Conservation (phyloP, 176 grass and related monocot genomes). For the Triticum turgidum region DNA sequence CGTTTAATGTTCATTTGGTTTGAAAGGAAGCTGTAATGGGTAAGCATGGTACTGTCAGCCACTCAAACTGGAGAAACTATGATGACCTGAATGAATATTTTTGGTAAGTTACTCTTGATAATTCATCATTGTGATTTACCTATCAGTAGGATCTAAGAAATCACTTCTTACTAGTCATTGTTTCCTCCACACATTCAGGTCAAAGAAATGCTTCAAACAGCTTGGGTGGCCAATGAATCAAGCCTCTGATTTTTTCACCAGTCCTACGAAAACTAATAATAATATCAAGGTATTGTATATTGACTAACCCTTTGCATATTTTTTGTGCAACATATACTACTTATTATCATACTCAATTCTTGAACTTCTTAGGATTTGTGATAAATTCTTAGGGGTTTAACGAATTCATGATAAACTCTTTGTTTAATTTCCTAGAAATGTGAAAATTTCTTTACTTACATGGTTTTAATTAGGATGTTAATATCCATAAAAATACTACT, state of each 20-base stretch:
- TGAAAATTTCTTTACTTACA: background rate
- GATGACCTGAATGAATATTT: constrained; percentile 98
- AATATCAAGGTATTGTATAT: constrained; percentile 35
- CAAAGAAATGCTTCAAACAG: constrained; percentile 72
- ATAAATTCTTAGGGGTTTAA: background rate
- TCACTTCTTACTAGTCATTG: constrained; percentile 10
- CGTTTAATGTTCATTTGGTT: constrained; percentile 36
- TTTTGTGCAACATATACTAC: constrained; percentile 5
- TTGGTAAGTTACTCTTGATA: constrained; percentile 56
- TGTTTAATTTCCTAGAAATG: background rate
- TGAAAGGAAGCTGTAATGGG: constrained; percentile 70
- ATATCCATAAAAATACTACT: background rate
- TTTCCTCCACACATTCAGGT: constrained; percentile 60
- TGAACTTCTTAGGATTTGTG: background rate
- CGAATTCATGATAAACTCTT: background rate
- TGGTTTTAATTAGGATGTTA: background rate
- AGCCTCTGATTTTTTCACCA: constrained; percentile 50
- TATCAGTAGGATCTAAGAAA: background rate
- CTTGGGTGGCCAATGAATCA: constrained; percentile 60
- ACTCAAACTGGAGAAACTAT: constrained; percentile 98
- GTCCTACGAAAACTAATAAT: constrained; percentile 17
- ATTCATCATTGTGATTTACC: background rate
- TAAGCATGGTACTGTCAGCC: constrained; percentile 68
- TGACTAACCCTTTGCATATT: background rate
- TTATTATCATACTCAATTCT: background rate